phyloP scores from a whole-genome alignment of 2,329 filamentous ascomycete genomes.

The Fusarium poae region DNA sequence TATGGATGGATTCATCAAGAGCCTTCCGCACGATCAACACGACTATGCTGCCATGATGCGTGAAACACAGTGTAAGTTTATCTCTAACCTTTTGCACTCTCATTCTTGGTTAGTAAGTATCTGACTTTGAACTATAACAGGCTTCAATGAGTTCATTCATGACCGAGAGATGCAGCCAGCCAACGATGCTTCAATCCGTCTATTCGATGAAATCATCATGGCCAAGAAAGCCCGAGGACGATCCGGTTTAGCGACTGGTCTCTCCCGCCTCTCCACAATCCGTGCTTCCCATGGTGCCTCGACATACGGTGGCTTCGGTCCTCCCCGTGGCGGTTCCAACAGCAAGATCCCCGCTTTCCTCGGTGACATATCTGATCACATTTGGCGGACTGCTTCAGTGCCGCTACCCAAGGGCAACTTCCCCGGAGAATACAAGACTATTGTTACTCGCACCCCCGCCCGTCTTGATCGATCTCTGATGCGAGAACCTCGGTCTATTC shows the following conservation, averaged over 20 bases:
- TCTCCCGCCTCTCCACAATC: conserved; percentile 72
- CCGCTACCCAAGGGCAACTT: conserved; percentile 72
- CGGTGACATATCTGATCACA: conserved; percentile 79
- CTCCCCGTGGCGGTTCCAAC: conserved; percentile 51
- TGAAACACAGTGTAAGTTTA: conserved; percentile 72
- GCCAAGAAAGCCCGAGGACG: conserved; percentile 79
- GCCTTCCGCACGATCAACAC: conserved; percentile 74
- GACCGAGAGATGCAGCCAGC: conserved; percentile 77
- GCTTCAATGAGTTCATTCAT: conserved; percentile 87
- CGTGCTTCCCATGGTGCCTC: conserved; percentile 67
- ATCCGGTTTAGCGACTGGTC: conserved; percentile 73
- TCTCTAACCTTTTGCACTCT: not conserved
- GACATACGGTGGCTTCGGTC: conserved; percentile 55
- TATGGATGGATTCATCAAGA: conserved; percentile 74
- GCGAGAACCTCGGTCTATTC: conserved; percentile 91
- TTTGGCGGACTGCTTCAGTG: conserved; percentile 78
- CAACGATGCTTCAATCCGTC: conserved; percentile 74
- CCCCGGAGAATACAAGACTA: conserved; percentile 70
- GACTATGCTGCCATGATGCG: conserved; percentile 74
- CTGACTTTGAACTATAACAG: conserved; percentile 40
- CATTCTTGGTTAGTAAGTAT: not conserved
- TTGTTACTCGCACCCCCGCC: conserved; percentile 77
- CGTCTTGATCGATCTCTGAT: conserved; percentile 88
- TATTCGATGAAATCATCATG: conserved; percentile 88
- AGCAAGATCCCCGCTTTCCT: conserved; percentile 71